A percentile compares a stretch with the other conserved stretches of the same genome.
phyloP scores from a whole-genome alignment of 2,329 filamentous ascomycete genomes.

The Talaromyces funiculosus region DNA sequence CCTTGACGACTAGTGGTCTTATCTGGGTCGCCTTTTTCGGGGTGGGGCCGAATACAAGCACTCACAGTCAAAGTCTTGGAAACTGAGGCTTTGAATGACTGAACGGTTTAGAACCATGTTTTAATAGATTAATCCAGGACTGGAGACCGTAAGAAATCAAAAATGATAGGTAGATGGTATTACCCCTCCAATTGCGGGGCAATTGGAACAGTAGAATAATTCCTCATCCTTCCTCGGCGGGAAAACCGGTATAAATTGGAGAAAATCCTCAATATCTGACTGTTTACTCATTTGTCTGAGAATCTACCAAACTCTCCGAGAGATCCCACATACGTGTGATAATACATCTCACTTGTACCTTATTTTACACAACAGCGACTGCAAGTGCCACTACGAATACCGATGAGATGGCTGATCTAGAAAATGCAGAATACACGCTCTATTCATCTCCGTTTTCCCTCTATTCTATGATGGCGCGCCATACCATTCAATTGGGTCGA shows the following conservation, averaged over 20 bases:
- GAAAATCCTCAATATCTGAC: too few species aligned
- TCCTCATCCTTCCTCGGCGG: too few species aligned
- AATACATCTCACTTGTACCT: not conserved
- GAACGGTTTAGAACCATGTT: not conserved
- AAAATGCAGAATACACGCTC: slow-evolving; percentile 9
- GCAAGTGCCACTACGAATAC: not conserved
- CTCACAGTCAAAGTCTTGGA: not conserved
- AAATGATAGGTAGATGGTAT: not conserved
- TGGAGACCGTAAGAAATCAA: not conserved
- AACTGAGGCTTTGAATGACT: not conserved
- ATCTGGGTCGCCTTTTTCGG: not conserved
- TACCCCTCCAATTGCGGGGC: not conserved
- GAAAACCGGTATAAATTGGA: not conserved
- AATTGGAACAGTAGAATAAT: not conserved
- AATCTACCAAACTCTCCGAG: too few species aligned
- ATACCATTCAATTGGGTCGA: slow-evolving; percentile 5
- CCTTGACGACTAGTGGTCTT: not conserved
- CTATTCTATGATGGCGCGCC: slow-evolving; percentile 11
- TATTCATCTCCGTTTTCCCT: slow-evolving; percentile 9
- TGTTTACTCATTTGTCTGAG: too few species aligned
- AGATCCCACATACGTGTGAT: not conserved
- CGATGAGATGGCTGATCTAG: not conserved
- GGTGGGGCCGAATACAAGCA: too few species aligned
- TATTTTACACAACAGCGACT: not conserved
- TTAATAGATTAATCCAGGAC: not conserved